Conservation (phyloP, 331 rosid species). For the Pyrus hybrid region DNA sequence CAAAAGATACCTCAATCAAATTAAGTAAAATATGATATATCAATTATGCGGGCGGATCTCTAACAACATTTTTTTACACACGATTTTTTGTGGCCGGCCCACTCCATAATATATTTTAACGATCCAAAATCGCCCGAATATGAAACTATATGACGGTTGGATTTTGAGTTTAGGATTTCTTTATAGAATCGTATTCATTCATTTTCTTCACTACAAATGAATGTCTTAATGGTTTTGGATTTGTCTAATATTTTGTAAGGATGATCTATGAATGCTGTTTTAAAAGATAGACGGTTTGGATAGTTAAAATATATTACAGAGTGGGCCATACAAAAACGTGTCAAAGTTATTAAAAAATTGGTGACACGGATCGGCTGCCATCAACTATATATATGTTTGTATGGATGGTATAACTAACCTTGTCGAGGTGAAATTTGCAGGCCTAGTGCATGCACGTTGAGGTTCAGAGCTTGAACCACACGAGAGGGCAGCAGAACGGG, state of each 20-base stretch:
- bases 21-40: too few relatives aligned
- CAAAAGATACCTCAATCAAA: too few relatives aligned
- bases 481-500: conserved; percentile 67
- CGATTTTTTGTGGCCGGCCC: too few relatives aligned
- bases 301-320: too few relatives aligned
- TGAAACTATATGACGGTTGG: too few relatives aligned
- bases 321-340: not conserved
- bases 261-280: not conserved
- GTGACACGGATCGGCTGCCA: not conserved
- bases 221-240: too few relatives aligned
- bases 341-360: too few relatives aligned
- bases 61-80: too few relatives aligned
- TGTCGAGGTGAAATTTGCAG: conserved; percentile 46
- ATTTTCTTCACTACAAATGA: not conserved
- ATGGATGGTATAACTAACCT: not conserved
- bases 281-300: not conserved
- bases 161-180: not conserved
- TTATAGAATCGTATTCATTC: not conserved
- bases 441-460: conserved; percentile 64
- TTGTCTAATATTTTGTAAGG: not conserved
- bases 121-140: too few relatives aligned
- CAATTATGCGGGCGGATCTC: not conserved
- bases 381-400: not conserved
- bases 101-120: too few relatives aligned
- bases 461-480: conserved; percentile 75